Conservation (phyloP, 306 rosid species). For the Lathyrus sativus region DNA sequence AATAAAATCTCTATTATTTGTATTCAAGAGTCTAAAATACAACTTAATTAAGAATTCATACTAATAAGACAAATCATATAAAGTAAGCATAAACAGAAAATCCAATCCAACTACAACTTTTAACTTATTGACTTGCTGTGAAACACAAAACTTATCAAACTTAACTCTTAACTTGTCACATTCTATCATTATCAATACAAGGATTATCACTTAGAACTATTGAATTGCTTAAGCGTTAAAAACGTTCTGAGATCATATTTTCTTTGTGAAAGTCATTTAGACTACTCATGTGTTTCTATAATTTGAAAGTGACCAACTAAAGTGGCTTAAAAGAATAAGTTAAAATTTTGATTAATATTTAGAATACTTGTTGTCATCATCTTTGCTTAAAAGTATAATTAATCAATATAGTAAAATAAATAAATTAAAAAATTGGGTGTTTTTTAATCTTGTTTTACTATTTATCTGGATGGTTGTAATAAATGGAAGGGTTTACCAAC, state of each 20-base stretch:
- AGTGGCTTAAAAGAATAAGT: constrained; percentile 75
- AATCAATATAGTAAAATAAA: neutral
- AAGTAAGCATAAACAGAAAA: constrained; percentile 1
- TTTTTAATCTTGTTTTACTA: neutral
- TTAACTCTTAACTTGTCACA: constrained; percentile 8
- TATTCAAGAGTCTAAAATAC: neutral
- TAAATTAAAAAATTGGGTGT: constrained; percentile 12
- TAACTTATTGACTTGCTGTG: neutral
- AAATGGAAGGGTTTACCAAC: constrained; percentile 53
- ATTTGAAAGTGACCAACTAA: constrained; percentile 58
- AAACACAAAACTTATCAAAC: neutral
- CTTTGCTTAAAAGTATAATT: constrained; percentile 81
- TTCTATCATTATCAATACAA: constrained; percentile 45
- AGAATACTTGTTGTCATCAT: constrained; percentile 35
- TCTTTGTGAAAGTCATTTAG: constrained; percentile 51
- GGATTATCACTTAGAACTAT: constrained; percentile 46
- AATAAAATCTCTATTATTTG: constrained; percentile 31
- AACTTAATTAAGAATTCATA: neutral
- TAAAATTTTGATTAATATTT: constrained; percentile 29
- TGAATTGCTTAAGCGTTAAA: constrained; percentile 88
- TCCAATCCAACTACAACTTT: neutral
- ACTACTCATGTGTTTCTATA: constrained; percentile 28
- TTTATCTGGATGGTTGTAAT: constrained; percentile 35
- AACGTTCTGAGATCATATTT: constrained; percentile 45
- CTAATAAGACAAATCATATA: constrained; percentile 14